phyloP scores from a whole-genome alignment of 2,329 filamentous ascomycete species.

The Elsinoe batatas region DNA sequence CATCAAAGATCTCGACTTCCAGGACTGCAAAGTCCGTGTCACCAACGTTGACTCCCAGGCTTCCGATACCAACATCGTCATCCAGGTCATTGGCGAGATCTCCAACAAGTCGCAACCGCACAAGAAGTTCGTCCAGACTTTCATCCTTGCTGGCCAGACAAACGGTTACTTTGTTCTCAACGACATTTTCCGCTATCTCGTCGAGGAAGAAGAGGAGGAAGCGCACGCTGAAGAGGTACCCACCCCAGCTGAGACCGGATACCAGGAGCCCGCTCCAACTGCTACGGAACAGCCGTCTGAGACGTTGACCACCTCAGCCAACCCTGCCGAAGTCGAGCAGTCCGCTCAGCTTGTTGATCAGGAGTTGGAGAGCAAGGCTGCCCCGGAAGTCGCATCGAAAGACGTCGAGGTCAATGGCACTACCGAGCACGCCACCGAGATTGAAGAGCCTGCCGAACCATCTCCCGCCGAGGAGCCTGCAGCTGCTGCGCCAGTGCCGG shows the following conservation, averaged over 20 bases:
- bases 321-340: constrained; percentile 34
- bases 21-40: constrained; percentile 96
- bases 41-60: constrained; percentile 96
- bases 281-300: constrained; percentile 24
- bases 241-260: constrained; percentile 27
- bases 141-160: constrained; percentile 89
- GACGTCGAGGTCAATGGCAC: constrained; percentile 30
- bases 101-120: constrained; percentile 87
- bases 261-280: constrained; percentile 33
- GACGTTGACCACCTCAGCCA: constrained; percentile 25
- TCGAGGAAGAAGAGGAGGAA: constrained; percentile 59
- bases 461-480: constrained; percentile 26
- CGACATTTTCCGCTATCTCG: constrained; percentile 92
- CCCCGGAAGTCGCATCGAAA: constrained; percentile 22
- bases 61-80: constrained; percentile 86
- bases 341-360: constrained; percentile 50
- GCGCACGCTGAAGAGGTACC: constrained; percentile 24
- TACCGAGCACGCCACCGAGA: constrained; percentile 26
- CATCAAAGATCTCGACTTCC: constrained; percentile 85
- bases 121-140: constrained; percentile 96
- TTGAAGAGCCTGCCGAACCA: constrained; percentile 29
- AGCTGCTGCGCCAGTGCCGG: constrained; percentile 25
- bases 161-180: constrained; percentile 98
- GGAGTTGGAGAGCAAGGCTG: constrained; percentile 59
- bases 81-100: constrained; percentile 96